Percentiles rank a stretch among this genome's conserved stretches.
Evolutionary conservation across 768 basidiomycete species (phyloP).

Genomic region (Hysterangium stoloniferum): DNA sequence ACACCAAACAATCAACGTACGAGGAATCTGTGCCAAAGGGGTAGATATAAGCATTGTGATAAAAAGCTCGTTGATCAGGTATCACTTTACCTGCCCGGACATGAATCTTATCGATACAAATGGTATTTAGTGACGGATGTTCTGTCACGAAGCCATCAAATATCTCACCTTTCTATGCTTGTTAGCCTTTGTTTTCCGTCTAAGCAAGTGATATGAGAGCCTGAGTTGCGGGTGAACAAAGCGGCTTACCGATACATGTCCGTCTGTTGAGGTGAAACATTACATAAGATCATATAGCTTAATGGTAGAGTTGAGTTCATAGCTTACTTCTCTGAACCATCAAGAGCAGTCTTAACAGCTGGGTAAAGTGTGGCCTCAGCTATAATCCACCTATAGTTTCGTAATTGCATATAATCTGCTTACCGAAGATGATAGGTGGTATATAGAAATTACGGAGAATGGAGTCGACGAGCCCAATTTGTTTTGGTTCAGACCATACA

Average conservation of each 20-base stretch:
- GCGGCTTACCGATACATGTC: slow-evolving; percentile 40
- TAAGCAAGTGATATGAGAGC: not conserved
- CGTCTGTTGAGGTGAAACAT: slow-evolving; percentile 21
- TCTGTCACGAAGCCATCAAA: not conserved
- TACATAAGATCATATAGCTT: too few relatives aligned
- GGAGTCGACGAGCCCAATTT: slow-evolving; percentile 69
- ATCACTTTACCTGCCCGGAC: slow-evolving; percentile 50
- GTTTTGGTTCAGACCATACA: slow-evolving; percentile 74
- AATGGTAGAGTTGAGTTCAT: too few relatives aligned
- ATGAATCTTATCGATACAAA: slow-evolving; percentile 41
- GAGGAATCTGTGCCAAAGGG: slow-evolving; percentile 48
- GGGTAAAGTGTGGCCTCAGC: too few relatives aligned
- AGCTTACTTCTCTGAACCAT: slow-evolving; percentile 48
- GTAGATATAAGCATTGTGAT: not conserved
- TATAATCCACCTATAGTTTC: too few relatives aligned
- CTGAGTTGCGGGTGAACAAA: too few relatives aligned
- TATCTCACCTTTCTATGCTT: slow-evolving; percentile 54
- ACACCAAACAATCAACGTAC: slow-evolving; percentile 28
- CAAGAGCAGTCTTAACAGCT: slow-evolving; percentile 46
- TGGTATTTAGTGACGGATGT: not conserved
- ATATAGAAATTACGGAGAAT: slow-evolving; percentile 65
- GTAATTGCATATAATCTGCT: slow-evolving; percentile 13
- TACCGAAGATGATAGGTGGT: slow-evolving; percentile 72
- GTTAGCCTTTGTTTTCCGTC: slow-evolving; percentile 77
- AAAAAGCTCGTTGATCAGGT: not conserved